A percentile compares a stretch with the other conserved stretches of the same genome.
phyloP scores from a whole-genome alignment of 2,329 filamentous ascomycete genomes.

The Xylariaceae sp. region DNA sequence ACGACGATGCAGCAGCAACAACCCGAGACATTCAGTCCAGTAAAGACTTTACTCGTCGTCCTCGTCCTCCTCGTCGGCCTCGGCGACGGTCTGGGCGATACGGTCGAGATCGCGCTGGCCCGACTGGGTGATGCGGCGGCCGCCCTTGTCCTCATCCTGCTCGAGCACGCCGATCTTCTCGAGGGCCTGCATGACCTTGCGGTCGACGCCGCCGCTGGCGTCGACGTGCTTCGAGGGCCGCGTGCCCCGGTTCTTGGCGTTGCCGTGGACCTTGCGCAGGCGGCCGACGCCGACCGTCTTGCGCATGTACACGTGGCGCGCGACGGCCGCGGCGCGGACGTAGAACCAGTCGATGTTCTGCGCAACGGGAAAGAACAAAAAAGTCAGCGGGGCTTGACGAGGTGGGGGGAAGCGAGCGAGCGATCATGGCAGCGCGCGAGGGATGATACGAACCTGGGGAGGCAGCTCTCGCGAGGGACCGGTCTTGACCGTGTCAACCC shows the following conservation, averaged over 20 bases:
- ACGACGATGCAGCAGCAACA: too few species aligned
- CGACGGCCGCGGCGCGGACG: slow-evolving; percentile 85
- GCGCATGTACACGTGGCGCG: slow-evolving; percentile 97
- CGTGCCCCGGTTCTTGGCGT: slow-evolving; percentile 92
- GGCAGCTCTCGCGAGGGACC: slow-evolving; percentile 94
- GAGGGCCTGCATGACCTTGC: slow-evolving; percentile 92
- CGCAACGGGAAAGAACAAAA: too few species aligned
- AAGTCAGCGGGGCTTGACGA: too few species aligned
- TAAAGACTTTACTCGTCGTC: slow-evolving; percentile 61
- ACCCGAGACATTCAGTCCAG: too few species aligned
- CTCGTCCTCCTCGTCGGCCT: slow-evolving; percentile 63
- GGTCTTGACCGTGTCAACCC: slow-evolving; percentile 99
- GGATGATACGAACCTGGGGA: too few species aligned
- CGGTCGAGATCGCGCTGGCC: slow-evolving; percentile 99
- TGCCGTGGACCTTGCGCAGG: slow-evolving; percentile 92
- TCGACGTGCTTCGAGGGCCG: slow-evolving; percentile 92
- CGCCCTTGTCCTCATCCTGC: slow-evolving; percentile 97
- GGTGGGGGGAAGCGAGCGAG: too few species aligned
- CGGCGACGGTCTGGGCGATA: slow-evolving; percentile 74
- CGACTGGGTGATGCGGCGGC: slow-evolving; percentile 93
- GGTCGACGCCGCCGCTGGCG: slow-evolving; percentile 90
- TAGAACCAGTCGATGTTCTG: slow-evolving; percentile 98
- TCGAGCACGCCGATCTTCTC: slow-evolving; percentile 99
- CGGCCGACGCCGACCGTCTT: slow-evolving; percentile 99
- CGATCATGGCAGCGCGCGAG: too few species aligned